phyloP scores from a whole-genome alignment of 768 basidiomycete species.

The Tulasnella sp. region DNA sequence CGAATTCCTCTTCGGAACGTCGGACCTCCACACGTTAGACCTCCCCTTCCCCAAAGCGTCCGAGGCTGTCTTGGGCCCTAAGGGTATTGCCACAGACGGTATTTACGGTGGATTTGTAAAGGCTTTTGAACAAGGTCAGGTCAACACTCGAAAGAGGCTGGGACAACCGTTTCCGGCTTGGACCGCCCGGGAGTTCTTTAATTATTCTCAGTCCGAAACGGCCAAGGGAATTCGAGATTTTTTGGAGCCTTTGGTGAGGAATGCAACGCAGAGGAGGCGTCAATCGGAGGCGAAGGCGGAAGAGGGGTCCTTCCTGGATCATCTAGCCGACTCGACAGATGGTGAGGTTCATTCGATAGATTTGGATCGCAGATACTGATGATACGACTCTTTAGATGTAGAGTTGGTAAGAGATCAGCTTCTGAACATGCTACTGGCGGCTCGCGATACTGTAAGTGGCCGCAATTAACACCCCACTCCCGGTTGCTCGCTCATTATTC shows the following conservation, averaged over 20 bases:
- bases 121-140: constrained; percentile 8
- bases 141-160: neutral
- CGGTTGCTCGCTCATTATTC: neutral
- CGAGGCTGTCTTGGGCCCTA: neutral
- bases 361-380: no score
- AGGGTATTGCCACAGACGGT: neutral
- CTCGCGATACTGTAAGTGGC: constrained; percentile 28
- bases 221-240: constrained; percentile 4
- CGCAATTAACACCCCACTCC: neutral
- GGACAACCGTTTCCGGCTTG: neutral
- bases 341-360: neutral
- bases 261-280: no score
- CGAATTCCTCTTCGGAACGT: constrained; percentile 14
- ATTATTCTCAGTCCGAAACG: neutral
- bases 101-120: neutral
- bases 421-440: constrained; percentile 25
- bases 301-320: constrained; percentile 13
- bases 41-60: constrained; percentile 7
- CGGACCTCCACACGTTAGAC: constrained; percentile 13
- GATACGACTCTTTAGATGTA: neutral
- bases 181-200: constrained; percentile 11
- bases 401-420: constrained; percentile 9
- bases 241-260: neutral
- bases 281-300: neutral
- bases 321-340: constrained; percentile 9